Percentiles rank a stretch among this genome's conserved stretches.
Evolutionary conservation across 225 moss, liverwort and hornwort species (phyloP).

Genomic region (Sphagnum tenellum): DNA sequence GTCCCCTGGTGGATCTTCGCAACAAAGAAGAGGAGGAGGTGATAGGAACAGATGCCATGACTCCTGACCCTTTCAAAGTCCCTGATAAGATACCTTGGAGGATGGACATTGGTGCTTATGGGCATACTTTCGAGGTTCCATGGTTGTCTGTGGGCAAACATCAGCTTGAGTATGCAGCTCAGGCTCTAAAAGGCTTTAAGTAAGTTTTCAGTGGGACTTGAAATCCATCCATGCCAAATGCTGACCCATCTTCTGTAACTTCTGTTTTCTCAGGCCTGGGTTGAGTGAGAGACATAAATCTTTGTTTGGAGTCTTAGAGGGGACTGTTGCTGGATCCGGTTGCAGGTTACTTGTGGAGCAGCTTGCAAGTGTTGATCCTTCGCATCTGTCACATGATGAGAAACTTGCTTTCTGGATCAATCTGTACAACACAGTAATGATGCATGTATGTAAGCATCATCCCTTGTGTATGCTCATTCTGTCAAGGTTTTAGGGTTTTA

Average conservation of each 20-base stretch:
- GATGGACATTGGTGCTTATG: conserved; percentile 61
- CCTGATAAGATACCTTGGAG: conserved; percentile 65
- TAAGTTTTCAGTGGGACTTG: conserved; percentile 5
- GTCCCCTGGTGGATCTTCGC: conserved; percentile 55
- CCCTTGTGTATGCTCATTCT: no score
- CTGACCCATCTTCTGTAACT: not conserved
- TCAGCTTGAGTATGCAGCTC: conserved; percentile 68
- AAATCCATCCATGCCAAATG: no score
- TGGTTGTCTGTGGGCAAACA: conserved; percentile 79
- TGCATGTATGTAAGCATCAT: conserved; percentile 49
- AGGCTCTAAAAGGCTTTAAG: conserved; percentile 66
- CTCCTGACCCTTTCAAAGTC: conserved; percentile 61
- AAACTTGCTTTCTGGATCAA: conserved; percentile 93
- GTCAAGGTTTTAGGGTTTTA: no score
- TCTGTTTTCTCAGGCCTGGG: not conserved
- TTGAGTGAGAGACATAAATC: no score
- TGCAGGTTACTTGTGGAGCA: conserved; percentile 68
- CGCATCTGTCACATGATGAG: conserved; percentile 54
- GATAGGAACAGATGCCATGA: conserved; percentile 44
- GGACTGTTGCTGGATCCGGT: not conserved
- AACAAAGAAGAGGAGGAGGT: conserved; percentile 49
- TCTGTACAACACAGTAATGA: conserved; percentile 74
- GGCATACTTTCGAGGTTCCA: conserved; percentile 52
- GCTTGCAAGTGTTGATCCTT: conserved; percentile 45
- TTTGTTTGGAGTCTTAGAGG: not conserved